Base-by-base conservation (phyloP, 805 yeast genomes). In the Cyberlindnera xylosilytica region DNA sequence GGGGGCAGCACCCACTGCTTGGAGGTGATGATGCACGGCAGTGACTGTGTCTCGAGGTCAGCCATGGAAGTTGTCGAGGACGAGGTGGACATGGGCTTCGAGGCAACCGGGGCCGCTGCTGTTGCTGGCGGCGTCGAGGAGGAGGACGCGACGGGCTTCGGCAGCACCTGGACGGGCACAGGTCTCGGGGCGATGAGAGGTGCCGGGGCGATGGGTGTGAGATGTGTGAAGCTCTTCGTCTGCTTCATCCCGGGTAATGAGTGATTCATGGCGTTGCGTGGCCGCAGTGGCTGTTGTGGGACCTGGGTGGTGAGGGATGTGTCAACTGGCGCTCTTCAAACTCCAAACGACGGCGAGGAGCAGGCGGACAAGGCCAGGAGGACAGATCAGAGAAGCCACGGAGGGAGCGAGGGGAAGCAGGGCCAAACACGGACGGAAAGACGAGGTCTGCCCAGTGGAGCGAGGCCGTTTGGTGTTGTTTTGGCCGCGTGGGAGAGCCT, bases 1-100 rank as follows among this genome's bases (percentile, higher is more conserved):
- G 95, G 95, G 3, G 95, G 95, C 23, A 85, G 65, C 7, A 83
- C 88, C 90, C 91, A 87, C 57, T 78, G 81, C 54, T 81, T 82
- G 36, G 87, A 80, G 1, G 91, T 81, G 53, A 53, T 51, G 33
- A 52, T 49, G 18, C 54, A 47, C 3, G 54, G 53, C 9, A 42
- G 20, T 6, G 39, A 18, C 27, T 30, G 34, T 5, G 39, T 9
- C 10, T 37, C 42, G 38, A 34, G 8, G 27, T 39, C 36, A 8
- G 41, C 17, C 11, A 19, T 20, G 4, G 44, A 17, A 2, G 36
- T 27, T 5, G 41, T 12, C 6, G 39, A 34, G 12, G 27, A 26
- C 9, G 49, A 31, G 4, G 36, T n/a, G 10, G 51, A 26, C 19
- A 40, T 20, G 2, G 34, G 40, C 20, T 38, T 41, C 11, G 44